Evolutionary conservation across 768 basidiomycete species (phyloP).

Genomic region (Auricularia sp.): DNA sequence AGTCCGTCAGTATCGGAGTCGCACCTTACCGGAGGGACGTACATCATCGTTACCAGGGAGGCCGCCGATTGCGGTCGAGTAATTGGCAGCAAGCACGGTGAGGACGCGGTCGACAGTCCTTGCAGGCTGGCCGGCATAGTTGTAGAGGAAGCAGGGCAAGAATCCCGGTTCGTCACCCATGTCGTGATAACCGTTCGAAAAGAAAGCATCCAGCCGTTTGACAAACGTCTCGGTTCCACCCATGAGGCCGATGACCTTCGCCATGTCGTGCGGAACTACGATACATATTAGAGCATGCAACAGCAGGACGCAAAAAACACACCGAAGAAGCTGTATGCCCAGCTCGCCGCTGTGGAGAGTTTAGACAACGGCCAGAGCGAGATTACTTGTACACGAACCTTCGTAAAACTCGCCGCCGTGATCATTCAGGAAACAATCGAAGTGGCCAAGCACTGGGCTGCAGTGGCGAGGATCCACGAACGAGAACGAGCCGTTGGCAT

Average conservation of each 20-base stretch:
- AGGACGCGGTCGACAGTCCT: conserved; percentile 14
- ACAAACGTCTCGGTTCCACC: conserved; percentile 9
- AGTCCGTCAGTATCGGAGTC: neutral
- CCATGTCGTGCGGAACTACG: conserved; percentile 13
- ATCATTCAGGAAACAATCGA: conserved; percentile 10
- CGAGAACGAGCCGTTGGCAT: conserved; percentile 8
- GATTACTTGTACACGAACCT: neutral
- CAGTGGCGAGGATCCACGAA: conserved; percentile 12
- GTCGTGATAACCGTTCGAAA: conserved; percentile 8
- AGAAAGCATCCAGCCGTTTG: conserved; percentile 11
- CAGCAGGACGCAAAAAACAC: too few species aligned
- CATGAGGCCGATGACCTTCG: conserved; percentile 9
- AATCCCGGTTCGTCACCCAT: conserved; percentile 3
- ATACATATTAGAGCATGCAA: too few species aligned
- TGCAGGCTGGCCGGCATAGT: conserved; percentile 12
- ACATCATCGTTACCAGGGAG: conserved; percentile 14
- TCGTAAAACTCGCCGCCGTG: conserved; percentile 11
- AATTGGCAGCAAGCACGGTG: conserved; percentile 5
- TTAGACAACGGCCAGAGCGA: too few species aligned
- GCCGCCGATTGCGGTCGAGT: conserved; percentile 7
- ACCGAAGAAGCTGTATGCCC: conserved; percentile 13
- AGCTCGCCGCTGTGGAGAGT: conserved; percentile 1
- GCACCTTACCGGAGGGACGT: neutral
- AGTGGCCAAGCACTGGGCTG: conserved; percentile 10
- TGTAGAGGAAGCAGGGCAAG: conserved; percentile 9